Percentiles rank a stretch among this genome's conserved stretches.
Evolutionary conservation across 768 basidiomycete species (phyloP).

Genomic region (Leccinum rimulosum): DNA sequence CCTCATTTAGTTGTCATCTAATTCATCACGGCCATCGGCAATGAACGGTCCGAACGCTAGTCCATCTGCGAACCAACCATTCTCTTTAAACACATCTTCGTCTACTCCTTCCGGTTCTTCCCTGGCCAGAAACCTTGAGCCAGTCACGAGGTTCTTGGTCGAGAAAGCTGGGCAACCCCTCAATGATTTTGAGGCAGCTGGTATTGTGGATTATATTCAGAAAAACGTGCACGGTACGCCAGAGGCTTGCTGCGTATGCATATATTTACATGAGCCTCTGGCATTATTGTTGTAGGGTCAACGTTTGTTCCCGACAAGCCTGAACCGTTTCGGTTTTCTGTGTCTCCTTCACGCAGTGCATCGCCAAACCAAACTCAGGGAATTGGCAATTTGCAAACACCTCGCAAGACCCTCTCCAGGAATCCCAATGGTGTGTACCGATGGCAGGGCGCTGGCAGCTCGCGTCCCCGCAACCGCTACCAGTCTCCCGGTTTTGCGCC

Average conservation of each 20-base stretch:
- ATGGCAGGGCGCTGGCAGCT: conserved; percentile 77
- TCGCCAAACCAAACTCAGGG: conserved; percentile 23
- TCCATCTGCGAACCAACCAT: conserved; percentile 16
- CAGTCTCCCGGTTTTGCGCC: conserved; percentile 72
- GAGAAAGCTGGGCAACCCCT: conserved; percentile 48
- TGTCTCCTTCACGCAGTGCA: conserved; percentile 32
- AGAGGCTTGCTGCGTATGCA: conserved; percentile 6
- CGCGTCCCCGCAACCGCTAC: conserved; percentile 66
- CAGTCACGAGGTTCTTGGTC: conserved; percentile 47
- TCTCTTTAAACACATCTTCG: conserved; percentile 18
- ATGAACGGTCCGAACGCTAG: conserved; percentile 15
- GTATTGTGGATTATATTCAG: conserved; percentile 54
- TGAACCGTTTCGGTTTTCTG: conserved; percentile 65
- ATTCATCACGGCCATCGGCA: conserved; percentile 15
- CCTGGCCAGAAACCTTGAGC: conserved; percentile 45
- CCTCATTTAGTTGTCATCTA: conserved; percentile 23
- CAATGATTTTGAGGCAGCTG: conserved; percentile 51
- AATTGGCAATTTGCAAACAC: conserved; percentile 26
- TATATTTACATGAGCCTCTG: conserved; percentile 11
- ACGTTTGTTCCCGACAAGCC: conserved; percentile 34
- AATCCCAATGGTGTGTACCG: conserved; percentile 76
- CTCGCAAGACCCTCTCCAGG: conserved; percentile 54
- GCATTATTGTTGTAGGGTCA: conserved; percentile 21
- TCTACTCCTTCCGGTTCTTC: conserved; percentile 19
- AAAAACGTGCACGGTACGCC: conserved; percentile 47